These are phyloP conservation scores for Cryphonectria carpinicola DNA, from an alignment of 2,329 filamentous ascomycete genomes.

Conservation along the genomic window DNA sequence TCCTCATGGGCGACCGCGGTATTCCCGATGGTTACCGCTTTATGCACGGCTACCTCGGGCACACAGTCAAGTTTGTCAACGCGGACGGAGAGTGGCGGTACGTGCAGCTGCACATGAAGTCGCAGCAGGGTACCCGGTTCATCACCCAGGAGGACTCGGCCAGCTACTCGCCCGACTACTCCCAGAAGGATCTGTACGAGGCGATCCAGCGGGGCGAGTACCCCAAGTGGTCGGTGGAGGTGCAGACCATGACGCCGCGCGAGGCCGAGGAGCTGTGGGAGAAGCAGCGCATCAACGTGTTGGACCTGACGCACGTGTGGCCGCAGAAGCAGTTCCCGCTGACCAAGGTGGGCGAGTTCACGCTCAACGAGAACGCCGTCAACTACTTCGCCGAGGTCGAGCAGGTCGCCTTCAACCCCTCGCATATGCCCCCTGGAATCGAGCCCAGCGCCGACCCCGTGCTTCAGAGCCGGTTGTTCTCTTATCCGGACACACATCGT, in stretches of 20 bases:
- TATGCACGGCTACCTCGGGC: conserved; percentile 59
- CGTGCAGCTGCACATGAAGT: conserved; percentile 56
- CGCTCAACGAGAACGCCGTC: conserved; percentile 57
- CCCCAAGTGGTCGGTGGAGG: conserved; percentile 58
- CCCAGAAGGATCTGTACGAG: conserved; percentile 57
- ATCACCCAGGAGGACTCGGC: conserved; percentile 54
- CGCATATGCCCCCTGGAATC: conserved; percentile 66
- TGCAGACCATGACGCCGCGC: conserved; percentile 56
- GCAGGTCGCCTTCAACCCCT: conserved; percentile 68
- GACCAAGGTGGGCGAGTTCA: conserved; percentile 56
- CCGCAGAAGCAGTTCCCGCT: conserved; percentile 57
- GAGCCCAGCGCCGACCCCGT: conserved; percentile 66
- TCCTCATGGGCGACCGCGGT: conserved; percentile 60
- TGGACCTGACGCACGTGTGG: conserved; percentile 64
- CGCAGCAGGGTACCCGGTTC: conserved; percentile 56
- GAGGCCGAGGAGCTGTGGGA: conserved; percentile 53
- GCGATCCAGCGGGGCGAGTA: conserved; percentile 56
- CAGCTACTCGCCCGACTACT: conserved; percentile 50
- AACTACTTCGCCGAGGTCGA: conserved; percentile 75
- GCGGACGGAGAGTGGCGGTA: conserved; percentile 58
- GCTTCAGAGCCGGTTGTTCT: conserved; percentile 63
- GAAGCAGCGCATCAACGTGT: conserved; percentile 48
- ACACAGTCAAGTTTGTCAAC: conserved; percentile 60
- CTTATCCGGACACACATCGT: conserved; percentile 65
- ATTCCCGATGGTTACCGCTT: conserved; percentile 58